Evolutionary conservation across 176 grass and related monocot genomes (phyloP).

Genomic region (Saccharum officinarum): DNA sequence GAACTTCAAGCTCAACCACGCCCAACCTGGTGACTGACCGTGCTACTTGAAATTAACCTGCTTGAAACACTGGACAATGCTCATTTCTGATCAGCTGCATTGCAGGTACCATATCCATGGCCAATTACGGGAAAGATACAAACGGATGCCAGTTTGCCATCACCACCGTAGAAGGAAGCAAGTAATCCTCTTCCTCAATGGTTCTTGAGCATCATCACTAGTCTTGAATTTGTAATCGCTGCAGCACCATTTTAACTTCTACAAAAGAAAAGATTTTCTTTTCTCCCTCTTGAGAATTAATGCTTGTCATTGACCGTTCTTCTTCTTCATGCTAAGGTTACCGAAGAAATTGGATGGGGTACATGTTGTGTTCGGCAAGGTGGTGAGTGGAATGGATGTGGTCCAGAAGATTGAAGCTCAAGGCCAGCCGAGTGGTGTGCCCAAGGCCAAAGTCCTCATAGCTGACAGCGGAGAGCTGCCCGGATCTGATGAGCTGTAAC

Average conservation of each 20-base stretch:
- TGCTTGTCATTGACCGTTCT: not conserved
- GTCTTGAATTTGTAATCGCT: not conserved
- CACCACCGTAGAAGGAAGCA: constrained; percentile 54
- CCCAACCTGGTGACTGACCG: not conserved
- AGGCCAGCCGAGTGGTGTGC: not conserved
- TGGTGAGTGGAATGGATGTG: constrained; percentile 68
- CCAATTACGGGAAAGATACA: constrained; percentile 55
- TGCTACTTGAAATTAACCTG: not conserved
- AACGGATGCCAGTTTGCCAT: constrained; percentile 67
- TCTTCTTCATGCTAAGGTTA: constrained; percentile 33
- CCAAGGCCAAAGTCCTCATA: constrained; percentile 15
- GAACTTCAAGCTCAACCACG: constrained; percentile 13
- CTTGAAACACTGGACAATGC: not conserved
- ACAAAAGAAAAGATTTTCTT: not conserved
- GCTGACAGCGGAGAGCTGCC: constrained; percentile 7
- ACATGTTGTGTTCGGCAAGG: constrained; percentile 70
- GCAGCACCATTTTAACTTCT: not conserved
- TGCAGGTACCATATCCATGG: constrained; percentile 58
- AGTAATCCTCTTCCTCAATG: constrained; percentile 28
- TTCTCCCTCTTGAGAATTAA: not conserved
- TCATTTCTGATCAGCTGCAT: not conserved
- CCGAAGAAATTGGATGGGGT: constrained; percentile 32
- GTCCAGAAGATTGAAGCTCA: constrained; percentile 65
- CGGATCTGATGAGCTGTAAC: not conserved
- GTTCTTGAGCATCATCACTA: not conserved